Evolutionary conservation across 306 rosid genomes (phyloP), one percentile per base, ranked within the genome.

Genomic region (Acacia acuminata): DNA sequence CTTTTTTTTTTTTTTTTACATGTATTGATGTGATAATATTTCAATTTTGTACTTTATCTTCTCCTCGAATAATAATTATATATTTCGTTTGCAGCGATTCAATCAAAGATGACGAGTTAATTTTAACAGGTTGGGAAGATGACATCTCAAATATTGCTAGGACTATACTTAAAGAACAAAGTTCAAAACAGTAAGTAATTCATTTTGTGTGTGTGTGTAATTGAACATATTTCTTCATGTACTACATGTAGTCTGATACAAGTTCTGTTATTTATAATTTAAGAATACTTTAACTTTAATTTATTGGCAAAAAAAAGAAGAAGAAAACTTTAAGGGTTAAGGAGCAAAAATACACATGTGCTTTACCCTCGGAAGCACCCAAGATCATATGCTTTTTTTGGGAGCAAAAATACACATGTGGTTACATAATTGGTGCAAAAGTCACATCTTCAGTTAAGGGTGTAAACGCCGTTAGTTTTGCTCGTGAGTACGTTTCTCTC

Each of bases 91-190:
- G 85, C 89, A 91, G 98, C 80, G 87, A 85, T 74, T 80, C 84
- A 69, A 86, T 93, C 45, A 64, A 78, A 50, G 92, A 88, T 45
- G 92, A 91, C 63, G 92, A 84, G 71, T 77, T 71, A 36, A 81
- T 91, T 75, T 82, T 94, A 79, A 89, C 90, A 16, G 98, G 97
- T 12, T 94, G 98, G 98, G 97, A 94, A 79, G 89, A 93, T 24
- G 92, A 90, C 40, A 89, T 94, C 77, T 82, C 88, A 60, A 83
- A 86, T 80, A 89, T 94, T 82, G 97, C 97, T 58, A 86, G 87
- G 85, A 79, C 78, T 30, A 85, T 91, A 81, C 71, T 85, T 34
- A 83, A 88, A 45, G 97, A 94, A 82, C 95, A 93, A 85, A 91
- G 94, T 92, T 92, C 97, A 8, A 92, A 85, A 89, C 97, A 89